Percentiles rank a stretch among this genome's conserved stretches.
phyloP scores from a whole-genome alignment of 2,329 filamentous ascomycete genomes.

The Thermochaetoides dissita region DNA sequence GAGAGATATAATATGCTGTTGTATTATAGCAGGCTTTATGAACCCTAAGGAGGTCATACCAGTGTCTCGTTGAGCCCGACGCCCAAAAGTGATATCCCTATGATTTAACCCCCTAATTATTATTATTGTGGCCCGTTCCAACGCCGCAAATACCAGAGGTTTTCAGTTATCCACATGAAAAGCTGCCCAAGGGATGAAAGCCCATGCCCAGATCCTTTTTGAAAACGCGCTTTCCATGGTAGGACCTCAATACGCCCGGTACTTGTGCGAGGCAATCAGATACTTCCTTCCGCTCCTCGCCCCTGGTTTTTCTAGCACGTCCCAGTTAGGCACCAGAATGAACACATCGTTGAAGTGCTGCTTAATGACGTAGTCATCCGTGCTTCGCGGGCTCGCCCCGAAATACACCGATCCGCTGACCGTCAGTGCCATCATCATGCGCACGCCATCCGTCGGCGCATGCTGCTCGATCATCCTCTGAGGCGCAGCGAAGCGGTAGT shows the following conservation, averaged over 20 bases:
- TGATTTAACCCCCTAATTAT: too few species aligned
- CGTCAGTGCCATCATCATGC: slow-evolving; percentile 56
- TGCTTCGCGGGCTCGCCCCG: slow-evolving; percentile 41
- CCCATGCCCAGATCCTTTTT: too few species aligned
- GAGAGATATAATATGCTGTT: too few species aligned
- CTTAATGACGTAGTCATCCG: slow-evolving; percentile 30
- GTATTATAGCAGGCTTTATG: too few species aligned
- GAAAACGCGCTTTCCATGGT: too few species aligned
- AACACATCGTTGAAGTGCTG: slow-evolving; percentile 69
- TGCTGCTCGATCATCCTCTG: slow-evolving; percentile 24
- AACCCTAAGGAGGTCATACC: too few species aligned
- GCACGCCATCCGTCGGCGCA: slow-evolving; percentile 47
- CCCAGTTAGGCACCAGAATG: slow-evolving; percentile 65
- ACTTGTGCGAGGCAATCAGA: slow-evolving; percentile 61
- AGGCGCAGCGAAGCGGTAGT: slow-evolving; percentile 44
- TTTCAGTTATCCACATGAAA: too few species aligned
- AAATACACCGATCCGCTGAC: slow-evolving; percentile 52
- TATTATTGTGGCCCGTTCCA: too few species aligned
- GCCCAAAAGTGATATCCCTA: too few species aligned
- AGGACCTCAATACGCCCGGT: slow-evolving; percentile 36
- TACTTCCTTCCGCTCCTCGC: slow-evolving; percentile 41
- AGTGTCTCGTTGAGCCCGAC: too few species aligned
- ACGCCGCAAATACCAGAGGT: too few species aligned
- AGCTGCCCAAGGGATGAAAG: too few species aligned
- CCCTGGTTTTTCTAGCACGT: slow-evolving; percentile 38